Evolutionary conservation across 805 yeast species (phyloP).

Genomic region (Ogataea corticis): DNA sequence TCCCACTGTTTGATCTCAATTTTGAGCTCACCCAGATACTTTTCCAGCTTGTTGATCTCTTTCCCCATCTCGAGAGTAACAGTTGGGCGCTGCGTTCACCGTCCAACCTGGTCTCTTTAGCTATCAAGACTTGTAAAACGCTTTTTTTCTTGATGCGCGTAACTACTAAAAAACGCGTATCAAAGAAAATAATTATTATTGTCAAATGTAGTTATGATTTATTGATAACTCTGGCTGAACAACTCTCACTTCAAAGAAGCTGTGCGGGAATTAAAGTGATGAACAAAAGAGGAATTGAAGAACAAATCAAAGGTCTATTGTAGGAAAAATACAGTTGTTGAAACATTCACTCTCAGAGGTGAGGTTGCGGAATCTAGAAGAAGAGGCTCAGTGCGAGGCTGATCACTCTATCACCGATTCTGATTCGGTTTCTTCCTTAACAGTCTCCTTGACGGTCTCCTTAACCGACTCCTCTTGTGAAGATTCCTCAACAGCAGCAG

Average conservation of each 20-base stretch:
- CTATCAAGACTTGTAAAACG: too few species aligned
- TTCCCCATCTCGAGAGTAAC: slow-evolving; percentile 1
- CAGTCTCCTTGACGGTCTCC: not conserved
- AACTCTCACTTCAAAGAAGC: not conserved
- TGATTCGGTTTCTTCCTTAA: not conserved
- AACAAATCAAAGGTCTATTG: slow-evolving; percentile 3
- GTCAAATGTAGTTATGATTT: too few species aligned
- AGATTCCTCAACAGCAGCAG: not conserved
- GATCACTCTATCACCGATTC: not conserved
- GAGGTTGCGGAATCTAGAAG: not conserved
- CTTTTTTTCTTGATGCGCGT: too few species aligned
- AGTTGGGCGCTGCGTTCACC: not conserved
- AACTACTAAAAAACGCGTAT: too few species aligned
- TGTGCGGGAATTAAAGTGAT: not conserved
- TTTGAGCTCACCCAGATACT: slow-evolving; percentile 32
- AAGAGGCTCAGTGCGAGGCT: not conserved
- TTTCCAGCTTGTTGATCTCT: slow-evolving; percentile 20
- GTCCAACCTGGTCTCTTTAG: too few species aligned
- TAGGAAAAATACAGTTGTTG: slow-evolving; percentile 1
- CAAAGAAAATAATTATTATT: too few species aligned
- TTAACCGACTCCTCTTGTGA: not conserved
- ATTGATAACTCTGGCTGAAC: too few species aligned
- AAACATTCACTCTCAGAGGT: not conserved
- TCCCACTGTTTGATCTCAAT: slow-evolving; percentile 58
- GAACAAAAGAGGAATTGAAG: slow-evolving; percentile 1